A percentile compares a stretch with the other conserved stretches of the same genome.
Evolutionary conservation across 208 protist species (phyloP).

Genomic region (Tritrichomonas musculus): DNA sequence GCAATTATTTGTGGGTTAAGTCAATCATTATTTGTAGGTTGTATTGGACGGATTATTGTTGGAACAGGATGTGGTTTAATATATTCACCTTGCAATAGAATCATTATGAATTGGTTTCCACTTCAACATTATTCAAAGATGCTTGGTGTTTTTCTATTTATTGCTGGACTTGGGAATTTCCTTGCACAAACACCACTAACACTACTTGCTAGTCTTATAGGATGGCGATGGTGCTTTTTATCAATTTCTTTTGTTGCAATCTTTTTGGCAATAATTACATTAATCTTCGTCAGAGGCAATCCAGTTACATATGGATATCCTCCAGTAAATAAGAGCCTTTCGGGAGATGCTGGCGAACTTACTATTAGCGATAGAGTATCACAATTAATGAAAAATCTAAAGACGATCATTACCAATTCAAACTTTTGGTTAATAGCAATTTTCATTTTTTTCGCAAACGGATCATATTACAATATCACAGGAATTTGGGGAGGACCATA

Average conservation of each 20-base stretch:
- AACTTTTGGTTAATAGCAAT: not conserved
- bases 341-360: not conserved
- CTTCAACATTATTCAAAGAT: not conserved
- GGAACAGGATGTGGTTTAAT: not conserved
- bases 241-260: not conserved
- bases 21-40: not conserved
- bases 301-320: not conserved
- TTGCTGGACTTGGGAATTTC: not conserved
- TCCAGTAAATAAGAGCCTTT: not conserved
- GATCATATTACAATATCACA: not conserved
- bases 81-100: not conserved
- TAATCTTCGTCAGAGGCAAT: not conserved
- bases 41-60: not conserved
- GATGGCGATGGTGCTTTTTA: not conserved
- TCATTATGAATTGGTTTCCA: not conserved
- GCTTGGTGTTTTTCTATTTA: not conserved
- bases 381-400: not conserved
- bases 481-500: not conserved
- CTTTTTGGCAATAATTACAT: not conserved
- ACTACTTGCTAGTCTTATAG: not conserved
- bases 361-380: not conserved
- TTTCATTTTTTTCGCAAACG: not conserved
- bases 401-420: not conserved
- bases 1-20: not conserved
- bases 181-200: not conserved